Conservation (phyloP, 1,284 basidiomycete genomes). For the Rhodotorula sp. region DNA sequence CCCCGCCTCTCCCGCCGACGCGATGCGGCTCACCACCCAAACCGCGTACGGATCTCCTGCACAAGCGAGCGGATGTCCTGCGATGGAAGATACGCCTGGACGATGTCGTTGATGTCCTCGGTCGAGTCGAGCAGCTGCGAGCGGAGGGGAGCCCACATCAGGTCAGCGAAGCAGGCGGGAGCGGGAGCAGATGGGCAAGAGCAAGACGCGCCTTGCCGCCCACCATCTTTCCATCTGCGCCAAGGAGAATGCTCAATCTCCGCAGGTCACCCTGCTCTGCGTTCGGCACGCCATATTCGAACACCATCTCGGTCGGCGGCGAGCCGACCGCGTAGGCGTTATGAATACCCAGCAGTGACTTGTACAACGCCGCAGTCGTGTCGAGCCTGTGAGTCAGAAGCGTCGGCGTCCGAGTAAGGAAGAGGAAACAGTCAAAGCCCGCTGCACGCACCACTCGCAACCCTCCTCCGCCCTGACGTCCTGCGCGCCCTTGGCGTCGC, state of each 20-base stretch:
- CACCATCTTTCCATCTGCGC: slow-evolving; percentile 17
- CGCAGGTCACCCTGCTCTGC: slow-evolving; percentile 21
- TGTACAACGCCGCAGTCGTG: slow-evolving; percentile 32
- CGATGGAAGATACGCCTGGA: slow-evolving; percentile 14
- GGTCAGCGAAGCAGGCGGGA: neutral
- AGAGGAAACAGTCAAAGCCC: neutral
- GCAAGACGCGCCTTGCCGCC: slow-evolving; percentile 17
- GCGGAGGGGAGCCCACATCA: no score
- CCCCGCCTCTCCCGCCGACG: no score
- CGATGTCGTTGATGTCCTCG: slow-evolving; percentile 35
- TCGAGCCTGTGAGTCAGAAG: slow-evolving; percentile 19
- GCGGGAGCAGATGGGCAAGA: no score
- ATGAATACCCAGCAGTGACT: slow-evolving; percentile 31
- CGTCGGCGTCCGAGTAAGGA: neutral
- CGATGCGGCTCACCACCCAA: neutral
- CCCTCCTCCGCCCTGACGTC: slow-evolving; percentile 44
- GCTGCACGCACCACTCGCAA: slow-evolving; percentile 42
- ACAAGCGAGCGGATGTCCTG: slow-evolving; percentile 34
- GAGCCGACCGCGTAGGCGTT: slow-evolving; percentile 30
- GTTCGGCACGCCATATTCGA: slow-evolving; percentile 17
- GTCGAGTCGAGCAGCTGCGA: slow-evolving; percentile 36
- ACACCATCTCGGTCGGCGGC: slow-evolving; percentile 20
- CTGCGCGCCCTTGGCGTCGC: slow-evolving; percentile 40
- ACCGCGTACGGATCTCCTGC: slow-evolving; percentile 30
- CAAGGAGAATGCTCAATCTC: slow-evolving; percentile 26